A percentile compares a stretch with the other conserved stretches of the same genome.
Conservation (phyloP, 148 eudicot species). For the Persicaria tinctoria region DNA sequence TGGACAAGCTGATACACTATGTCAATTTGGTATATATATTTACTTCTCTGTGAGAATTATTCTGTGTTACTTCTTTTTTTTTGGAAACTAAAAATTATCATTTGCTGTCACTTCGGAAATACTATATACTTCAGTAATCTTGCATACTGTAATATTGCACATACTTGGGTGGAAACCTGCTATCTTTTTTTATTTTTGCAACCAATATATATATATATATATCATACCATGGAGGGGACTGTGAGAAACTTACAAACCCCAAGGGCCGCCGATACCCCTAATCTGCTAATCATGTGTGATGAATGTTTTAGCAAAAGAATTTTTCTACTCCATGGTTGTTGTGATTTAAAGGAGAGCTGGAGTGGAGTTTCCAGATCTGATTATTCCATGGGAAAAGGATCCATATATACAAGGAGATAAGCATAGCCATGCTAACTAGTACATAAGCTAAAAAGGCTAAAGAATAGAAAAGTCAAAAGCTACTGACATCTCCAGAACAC, state of each 20-base stretch:
- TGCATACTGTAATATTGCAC: neutral
- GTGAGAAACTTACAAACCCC: neutral
- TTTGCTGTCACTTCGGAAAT: neutral
- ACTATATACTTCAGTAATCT: neutral
- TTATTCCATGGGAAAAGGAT: too few species aligned
- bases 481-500: too few species aligned
- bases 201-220: too few species aligned
- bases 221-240: too few species aligned
- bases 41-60: neutral
- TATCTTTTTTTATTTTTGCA: neutral
- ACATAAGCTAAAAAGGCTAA: too few species aligned
- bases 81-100: too few species aligned
- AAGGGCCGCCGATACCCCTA: neutral
- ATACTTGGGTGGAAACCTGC: neutral
- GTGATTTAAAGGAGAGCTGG: too few species aligned
- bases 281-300: neutral
- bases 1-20: constrained; percentile 74
- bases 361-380: too few species aligned
- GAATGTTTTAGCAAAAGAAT: neutral
- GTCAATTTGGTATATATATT: constrained; percentile 49
- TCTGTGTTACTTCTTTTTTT: neutral
- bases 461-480: too few species aligned
- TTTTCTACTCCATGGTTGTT: too few species aligned
- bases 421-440: too few species aligned
- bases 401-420: too few species aligned